Conservation (phyloP, 1,139 yeast genomes). For the Sugiyamaella paludigena region DNA sequence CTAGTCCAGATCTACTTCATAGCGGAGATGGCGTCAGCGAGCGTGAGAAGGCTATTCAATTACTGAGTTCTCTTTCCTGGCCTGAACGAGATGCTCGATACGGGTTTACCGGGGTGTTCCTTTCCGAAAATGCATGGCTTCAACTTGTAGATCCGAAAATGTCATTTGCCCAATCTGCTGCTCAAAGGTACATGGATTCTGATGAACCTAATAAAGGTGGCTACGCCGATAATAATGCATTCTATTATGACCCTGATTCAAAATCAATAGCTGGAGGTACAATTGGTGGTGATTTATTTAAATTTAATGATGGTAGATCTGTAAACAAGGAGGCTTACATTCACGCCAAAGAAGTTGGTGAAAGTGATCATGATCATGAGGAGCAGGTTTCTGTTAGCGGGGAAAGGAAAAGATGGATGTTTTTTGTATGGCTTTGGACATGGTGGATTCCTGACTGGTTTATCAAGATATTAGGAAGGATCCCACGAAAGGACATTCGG, state of each 20-base stretch:
- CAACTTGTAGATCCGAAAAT: slow-evolving; percentile 41
- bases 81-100: slow-evolving; percentile 40
- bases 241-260: slow-evolving; percentile 37
- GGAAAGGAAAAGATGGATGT: slow-evolving; percentile 39
- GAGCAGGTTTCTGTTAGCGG: slow-evolving; percentile 31
- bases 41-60: slow-evolving; percentile 36
- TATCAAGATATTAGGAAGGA: slow-evolving; percentile 34
- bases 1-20: slow-evolving; percentile 17
- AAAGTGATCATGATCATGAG: slow-evolving; percentile 37
- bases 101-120: slow-evolving; percentile 43
- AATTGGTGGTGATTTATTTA: slow-evolving; percentile 40
- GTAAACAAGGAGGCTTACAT: slow-evolving; percentile 32
- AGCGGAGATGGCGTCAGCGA: slow-evolving; percentile 27
- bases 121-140: slow-evolving; percentile 44
- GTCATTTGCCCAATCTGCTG: slow-evolving; percentile 35
- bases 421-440: slow-evolving; percentile 39
- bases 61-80: slow-evolving; percentile 38
- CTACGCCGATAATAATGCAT: slow-evolving; percentile 33
- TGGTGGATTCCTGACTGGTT: slow-evolving; percentile 43
- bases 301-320: slow-evolving; percentile 34
- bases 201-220: slow-evolving; percentile 18
- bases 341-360: slow-evolving; percentile 35
- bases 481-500: slow-evolving; percentile 40
- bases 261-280: slow-evolving; percentile 37
- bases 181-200: slow-evolving; percentile 30